These are phyloP conservation scores for Mallotus nudiflorus DNA, from an alignment of 345 rosid genomes.

Conservation along the genomic window DNA sequence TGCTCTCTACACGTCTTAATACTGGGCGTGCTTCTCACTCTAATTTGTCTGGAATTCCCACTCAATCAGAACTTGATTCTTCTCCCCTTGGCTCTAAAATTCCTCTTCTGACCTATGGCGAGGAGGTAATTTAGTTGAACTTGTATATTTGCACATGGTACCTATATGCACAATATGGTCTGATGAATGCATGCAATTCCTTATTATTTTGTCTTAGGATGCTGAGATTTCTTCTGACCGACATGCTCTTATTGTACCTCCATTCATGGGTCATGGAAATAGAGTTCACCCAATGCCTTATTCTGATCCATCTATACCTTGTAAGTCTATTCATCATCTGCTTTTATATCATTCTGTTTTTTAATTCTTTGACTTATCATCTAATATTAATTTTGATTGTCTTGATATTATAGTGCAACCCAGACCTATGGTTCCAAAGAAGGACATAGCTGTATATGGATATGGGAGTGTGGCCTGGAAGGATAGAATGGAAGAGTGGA, in stretches of 20 bases:
- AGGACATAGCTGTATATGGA: constrained; percentile 82
- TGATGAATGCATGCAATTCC: neutral
- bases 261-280: constrained; percentile 64
- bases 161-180: neutral
- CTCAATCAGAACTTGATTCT: constrained; percentile 68
- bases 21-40: constrained; percentile 48
- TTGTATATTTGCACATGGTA: neutral
- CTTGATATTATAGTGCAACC: constrained; percentile 59
- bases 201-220: constrained; percentile 43
- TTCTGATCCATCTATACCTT: constrained; percentile 63
- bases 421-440: constrained; percentile 91
- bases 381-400: constrained; percentile 11
- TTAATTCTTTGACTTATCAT: neutral
- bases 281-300: constrained; percentile 71
- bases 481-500: constrained; percentile 92
- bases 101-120: constrained; percentile 87
- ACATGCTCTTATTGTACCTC: constrained; percentile 90
- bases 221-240: constrained; percentile 79
- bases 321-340: constrained; percentile 44
- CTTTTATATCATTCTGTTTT: neutral
- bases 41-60: constrained; percentile 39
- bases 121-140: constrained; percentile 54
- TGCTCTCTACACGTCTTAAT: constrained; percentile 54
- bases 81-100: constrained; percentile 64
- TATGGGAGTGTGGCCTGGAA: constrained; percentile 99